These are phyloP conservation scores for Rhytidiadelphus loreus DNA, from an alignment of 225 moss, liverwort and hornwort species.

Conservation along the genomic window DNA sequence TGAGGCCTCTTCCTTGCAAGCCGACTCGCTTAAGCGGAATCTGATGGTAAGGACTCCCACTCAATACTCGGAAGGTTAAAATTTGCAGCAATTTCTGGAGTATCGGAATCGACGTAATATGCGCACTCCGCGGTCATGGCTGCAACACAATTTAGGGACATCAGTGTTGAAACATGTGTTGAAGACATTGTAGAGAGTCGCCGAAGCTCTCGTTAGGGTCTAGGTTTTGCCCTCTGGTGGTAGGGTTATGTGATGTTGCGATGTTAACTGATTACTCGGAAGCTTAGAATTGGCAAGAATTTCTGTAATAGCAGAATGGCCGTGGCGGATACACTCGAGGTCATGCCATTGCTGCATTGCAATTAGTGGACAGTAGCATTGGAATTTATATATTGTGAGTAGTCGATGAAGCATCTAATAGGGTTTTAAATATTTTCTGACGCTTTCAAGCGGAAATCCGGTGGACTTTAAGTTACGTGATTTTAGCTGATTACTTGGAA, in stretches of 20 bases:
- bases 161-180: background rate
- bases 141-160: background rate
- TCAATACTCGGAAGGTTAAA: background rate
- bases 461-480: background rate
- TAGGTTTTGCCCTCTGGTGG: background rate
- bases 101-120: background rate
- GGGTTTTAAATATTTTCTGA: background rate
- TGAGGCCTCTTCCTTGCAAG: background rate
- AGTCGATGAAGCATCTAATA: background rate
- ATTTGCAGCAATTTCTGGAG: background rate
- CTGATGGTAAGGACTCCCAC: conserved; percentile 10
- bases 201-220: background rate
- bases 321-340: too few relatives aligned
- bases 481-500: background rate
- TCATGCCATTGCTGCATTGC: background rate
- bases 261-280: background rate
- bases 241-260: background rate
- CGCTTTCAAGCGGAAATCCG: background rate
- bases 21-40: background rate
- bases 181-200: background rate
- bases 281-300: background rate
- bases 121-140: background rate
- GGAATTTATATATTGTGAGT: background rate
- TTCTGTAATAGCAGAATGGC: background rate
- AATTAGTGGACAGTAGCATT: background rate